A percentile compares a stretch with the other conserved stretches of the same genome.
phyloP scores from a whole-genome alignment of 768 basidiomycete genomes.

The Lentinus tigrinus region DNA sequence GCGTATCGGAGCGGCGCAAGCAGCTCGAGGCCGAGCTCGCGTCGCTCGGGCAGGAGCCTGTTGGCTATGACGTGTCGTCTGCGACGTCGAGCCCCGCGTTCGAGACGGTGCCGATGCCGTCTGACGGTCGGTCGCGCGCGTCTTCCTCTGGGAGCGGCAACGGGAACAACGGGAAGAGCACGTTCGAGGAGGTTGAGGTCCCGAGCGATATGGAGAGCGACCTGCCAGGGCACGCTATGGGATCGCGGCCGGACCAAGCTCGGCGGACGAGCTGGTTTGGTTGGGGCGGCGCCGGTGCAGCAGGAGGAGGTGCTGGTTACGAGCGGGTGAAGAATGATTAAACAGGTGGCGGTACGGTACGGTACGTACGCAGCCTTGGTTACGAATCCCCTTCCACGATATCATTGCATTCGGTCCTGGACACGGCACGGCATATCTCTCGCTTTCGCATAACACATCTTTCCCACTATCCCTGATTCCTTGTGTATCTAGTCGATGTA shows the following conservation, averaged over 20 bases:
- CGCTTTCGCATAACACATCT: neutral
- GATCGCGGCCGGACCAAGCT: conserved; percentile 24
- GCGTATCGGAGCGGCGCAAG: conserved; percentile 42
- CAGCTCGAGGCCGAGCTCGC: conserved; percentile 62
- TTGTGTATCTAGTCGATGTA: neutral
- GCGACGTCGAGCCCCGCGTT: conserved; percentile 22
- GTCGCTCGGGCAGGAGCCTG: conserved; percentile 32
- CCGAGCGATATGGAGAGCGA: conserved; percentile 70
- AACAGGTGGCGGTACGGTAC: neutral
- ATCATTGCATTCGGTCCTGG: neutral
- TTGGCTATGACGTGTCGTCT: conserved; percentile 24
- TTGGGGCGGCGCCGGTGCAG: conserved; percentile 37
- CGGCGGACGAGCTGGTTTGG: conserved; percentile 54
- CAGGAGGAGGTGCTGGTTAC: conserved; percentile 42
- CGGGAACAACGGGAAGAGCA: conserved; percentile 14
- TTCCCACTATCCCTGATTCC: neutral
- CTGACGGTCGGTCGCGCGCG: conserved; percentile 29
- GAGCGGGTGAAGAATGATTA: conserved; percentile 53
- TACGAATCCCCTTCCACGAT: neutral
- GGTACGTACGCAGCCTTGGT: neutral
- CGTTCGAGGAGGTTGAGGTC: conserved; percentile 70
- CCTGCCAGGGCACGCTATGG: conserved; percentile 12
- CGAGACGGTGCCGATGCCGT: conserved; percentile 30
- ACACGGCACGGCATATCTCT: neutral
- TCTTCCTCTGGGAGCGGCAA: conserved; percentile 43